Evolutionary conservation across 2,329 filamentous ascomycete species (phyloP), one percentile per base, ranked within the genome.

Genomic region (Domatiomyces globalis): DNA sequence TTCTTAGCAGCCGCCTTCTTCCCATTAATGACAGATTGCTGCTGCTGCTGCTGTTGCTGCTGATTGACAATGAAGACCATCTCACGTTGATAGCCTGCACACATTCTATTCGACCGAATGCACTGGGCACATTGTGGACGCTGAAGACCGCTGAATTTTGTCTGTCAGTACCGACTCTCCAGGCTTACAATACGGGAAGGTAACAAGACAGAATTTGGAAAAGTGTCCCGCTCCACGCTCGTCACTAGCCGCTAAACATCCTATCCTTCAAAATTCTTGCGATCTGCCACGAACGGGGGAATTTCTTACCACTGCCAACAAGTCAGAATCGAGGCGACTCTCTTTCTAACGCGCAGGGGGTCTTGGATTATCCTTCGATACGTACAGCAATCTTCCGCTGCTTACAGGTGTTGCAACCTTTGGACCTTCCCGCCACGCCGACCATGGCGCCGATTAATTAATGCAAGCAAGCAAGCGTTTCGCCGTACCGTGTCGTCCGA

Each of bases 111-210:
- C 8, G 63, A 65, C 46, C 60, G 60, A 19, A 60, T 57, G 44
- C 64, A 66, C 52, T 65, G 62, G 10, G 51, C 49, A 56, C 64
- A 66, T 9, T 42, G 43, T 10, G 64, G 64, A 43, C 54, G 56
- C 54, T 63, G 53, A 17, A 64, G 58, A 36, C 61, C 63, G 54
- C 64, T 25, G 22, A 66, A 63, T 66, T n/a, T 19, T 43, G 15
- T n/a, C 15, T 5, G 39, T 43, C 18, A 43, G 39, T 43, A 19
- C 39, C 15, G 15, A 43, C 3, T 19, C 15, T n/a, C 39, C 3
- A 7, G 39, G 15, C 18, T 43, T 43, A 43, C 15, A 43, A 19
- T n/a, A n/a, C 39, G 61, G 17, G 22, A 25, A 25, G 22, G 22
- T 25, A 3, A 25, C 22, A 25, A 25, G 22, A 25, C 22, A 25